A percentile compares a stretch with the other conserved stretches of the same genome.
These are phyloP conservation scores for Cyclotella choctawhatcheeana DNA, from an alignment of 108 stramenopile species.

Conservation along the genomic window DNA sequence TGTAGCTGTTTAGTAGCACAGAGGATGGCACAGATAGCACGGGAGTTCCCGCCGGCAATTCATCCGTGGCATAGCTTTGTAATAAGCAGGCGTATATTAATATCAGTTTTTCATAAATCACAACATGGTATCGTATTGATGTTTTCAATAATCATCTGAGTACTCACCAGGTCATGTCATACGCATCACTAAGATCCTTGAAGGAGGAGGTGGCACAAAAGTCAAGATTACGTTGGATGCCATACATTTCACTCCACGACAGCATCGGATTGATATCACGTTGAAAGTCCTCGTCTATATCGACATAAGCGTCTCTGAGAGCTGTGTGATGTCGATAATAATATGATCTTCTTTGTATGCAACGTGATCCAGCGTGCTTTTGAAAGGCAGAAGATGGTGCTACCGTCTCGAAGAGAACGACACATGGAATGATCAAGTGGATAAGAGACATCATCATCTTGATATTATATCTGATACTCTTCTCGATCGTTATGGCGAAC, in stretches of 20 bases:
- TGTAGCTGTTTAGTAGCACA: conserved; percentile 38
- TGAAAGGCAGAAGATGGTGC: not conserved
- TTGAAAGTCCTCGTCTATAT: conserved; percentile 39
- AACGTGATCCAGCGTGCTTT: not conserved
- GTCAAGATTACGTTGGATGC: conserved; percentile 44
- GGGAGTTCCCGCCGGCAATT: conserved; percentile 53
- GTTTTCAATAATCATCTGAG: no score
- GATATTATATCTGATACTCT: no score
- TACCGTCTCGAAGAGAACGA: not conserved
- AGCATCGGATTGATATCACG: conserved; percentile 55
- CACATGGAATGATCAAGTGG: no score
- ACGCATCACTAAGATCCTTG: conserved; percentile 16
- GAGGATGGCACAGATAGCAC: conserved; percentile 52
- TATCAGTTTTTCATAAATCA: no score
- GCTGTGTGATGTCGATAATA: not conserved
- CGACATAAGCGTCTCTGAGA: conserved; percentile 12
- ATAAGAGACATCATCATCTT: no score
- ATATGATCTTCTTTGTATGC: no score
- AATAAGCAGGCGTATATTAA: no score
- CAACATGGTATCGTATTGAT: no score
- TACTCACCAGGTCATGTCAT: no score
- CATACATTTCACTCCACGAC: conserved; percentile 42
- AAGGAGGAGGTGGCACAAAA: conserved; percentile 41
- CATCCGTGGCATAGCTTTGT: conserved; percentile 41
- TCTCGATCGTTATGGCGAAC: no score